phyloP scores from a whole-genome alignment of 2,329 filamentous ascomycete genomes.

The Fusarium sp. region DNA sequence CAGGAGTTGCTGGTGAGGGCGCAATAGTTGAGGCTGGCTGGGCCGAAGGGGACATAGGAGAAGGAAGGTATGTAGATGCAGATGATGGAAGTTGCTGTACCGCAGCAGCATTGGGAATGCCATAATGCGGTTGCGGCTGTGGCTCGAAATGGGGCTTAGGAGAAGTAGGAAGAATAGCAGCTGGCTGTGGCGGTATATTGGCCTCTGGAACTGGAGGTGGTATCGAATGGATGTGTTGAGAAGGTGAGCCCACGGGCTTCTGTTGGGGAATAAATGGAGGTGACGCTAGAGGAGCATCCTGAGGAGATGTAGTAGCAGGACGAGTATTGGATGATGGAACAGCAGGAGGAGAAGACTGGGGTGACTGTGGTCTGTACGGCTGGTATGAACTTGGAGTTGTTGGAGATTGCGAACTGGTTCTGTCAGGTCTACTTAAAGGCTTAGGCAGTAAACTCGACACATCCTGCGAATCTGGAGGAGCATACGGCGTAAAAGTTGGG shows the following conservation, averaged over 20 bases:
- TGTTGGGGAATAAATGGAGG: conserved; percentile 18
- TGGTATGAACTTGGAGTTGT: conserved; percentile 44
- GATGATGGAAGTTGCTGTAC: conserved; percentile 23
- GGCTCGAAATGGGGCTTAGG: conserved; percentile 21
- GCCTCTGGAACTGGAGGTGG: conserved; percentile 7
- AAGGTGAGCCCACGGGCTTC: conserved; percentile 28
- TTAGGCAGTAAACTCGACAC: conserved; percentile 17
- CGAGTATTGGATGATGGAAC: conserved; percentile 2
- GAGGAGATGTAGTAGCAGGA: conserved; percentile 23
- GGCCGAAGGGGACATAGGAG: conserved; percentile 22
- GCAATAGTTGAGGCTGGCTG: conserved; percentile 15
- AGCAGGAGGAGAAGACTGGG: conserved; percentile 19
- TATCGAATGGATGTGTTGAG: conserved; percentile 42
- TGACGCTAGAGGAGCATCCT: conserved; percentile 6
- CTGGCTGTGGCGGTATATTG: conserved; percentile 16
- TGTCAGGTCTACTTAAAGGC: conserved; percentile 17
- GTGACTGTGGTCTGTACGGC: conserved; percentile 47
- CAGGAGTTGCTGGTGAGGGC: conserved; percentile 24
- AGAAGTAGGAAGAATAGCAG: conserved; percentile 19
- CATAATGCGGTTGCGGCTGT: conserved; percentile 18
- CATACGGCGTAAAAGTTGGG: conserved; percentile 46
- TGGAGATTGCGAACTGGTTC: conserved; percentile 39
- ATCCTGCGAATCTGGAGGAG: conserved; percentile 39
- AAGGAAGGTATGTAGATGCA: conserved; percentile 22
- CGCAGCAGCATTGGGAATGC: conserved; percentile 20